Evolutionary conservation across 495 filamentous ascomycete genomes (phyloP).

Genomic region (Thermothielavioides terrestris): DNA sequence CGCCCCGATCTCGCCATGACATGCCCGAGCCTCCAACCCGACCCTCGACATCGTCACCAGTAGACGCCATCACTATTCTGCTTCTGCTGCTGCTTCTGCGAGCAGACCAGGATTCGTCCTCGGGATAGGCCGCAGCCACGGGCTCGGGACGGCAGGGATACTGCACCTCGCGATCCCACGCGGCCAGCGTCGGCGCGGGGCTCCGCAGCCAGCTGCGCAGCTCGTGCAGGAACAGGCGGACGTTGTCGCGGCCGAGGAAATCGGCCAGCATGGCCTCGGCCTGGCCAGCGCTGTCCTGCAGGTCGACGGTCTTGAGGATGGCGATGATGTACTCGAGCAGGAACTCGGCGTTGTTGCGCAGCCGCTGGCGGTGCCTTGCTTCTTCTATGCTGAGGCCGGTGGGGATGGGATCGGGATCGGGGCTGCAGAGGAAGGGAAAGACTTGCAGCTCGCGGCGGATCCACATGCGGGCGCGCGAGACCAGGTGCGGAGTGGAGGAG

Average conservation of each 20-base stretch:
- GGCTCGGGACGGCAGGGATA: constrained; percentile 49
- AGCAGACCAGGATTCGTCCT: not conserved
- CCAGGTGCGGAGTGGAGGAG: constrained; percentile 51
- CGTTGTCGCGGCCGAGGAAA: constrained; percentile 71
- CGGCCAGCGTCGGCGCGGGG: constrained; percentile 56
- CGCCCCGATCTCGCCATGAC: constrained; percentile 6
- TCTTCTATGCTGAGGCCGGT: constrained; percentile 1
- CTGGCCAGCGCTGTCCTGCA: constrained; percentile 69
- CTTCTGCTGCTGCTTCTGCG: not conserved
- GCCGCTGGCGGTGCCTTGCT: constrained; percentile 10
- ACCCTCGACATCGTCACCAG: not conserved
- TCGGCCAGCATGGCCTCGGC: constrained; percentile 85
- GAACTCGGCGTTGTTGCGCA: constrained; percentile 74
- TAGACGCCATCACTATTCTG: no score
- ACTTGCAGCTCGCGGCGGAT: constrained; percentile 82
- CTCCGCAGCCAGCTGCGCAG: constrained; percentile 72
- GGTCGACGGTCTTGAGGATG: constrained; percentile 81
- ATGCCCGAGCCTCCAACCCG: not conserved
- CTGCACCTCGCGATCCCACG: constrained; percentile 77
- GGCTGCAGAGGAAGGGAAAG: constrained; percentile 58
- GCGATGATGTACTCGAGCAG: constrained; percentile 82
- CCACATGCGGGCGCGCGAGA: constrained; percentile 79
- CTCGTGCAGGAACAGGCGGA: constrained; percentile 77
- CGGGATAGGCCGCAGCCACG: not conserved
- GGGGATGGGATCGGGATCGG: constrained; percentile 3